Percentiles rank a stretch among this genome's conserved stretches.
Evolutionary conservation across 2,329 filamentous ascomycete genomes (phyloP).

Genomic region (Ascosphaera apis): DNA sequence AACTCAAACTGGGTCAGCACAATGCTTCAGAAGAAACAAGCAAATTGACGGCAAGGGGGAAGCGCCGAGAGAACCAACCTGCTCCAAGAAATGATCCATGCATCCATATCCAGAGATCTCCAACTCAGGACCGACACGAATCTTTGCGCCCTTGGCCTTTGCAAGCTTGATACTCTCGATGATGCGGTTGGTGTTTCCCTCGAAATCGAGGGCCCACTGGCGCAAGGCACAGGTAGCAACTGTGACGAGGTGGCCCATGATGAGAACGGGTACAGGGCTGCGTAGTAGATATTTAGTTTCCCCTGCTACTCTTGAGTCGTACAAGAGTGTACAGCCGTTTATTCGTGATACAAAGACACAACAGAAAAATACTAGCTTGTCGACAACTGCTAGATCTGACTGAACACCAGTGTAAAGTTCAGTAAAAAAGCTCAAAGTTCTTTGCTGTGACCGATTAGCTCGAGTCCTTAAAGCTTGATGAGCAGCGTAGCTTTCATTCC

Average conservation of each 20-base stretch:
- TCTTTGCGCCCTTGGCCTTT: slow-evolving; percentile 30
- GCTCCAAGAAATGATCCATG: slow-evolving; percentile 39
- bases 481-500: no score
- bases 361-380: slow-evolving; percentile 43
- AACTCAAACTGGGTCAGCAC: no score
- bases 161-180: slow-evolving; percentile 35
- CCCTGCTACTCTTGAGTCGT: neutral
- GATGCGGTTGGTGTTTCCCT: slow-evolving; percentile 39
- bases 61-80: no score
- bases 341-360: slow-evolving; percentile 7
- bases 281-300: no score
- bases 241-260: slow-evolving; percentile 2
- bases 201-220: slow-evolving; percentile 29
- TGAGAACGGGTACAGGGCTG: slow-evolving; percentile 1
- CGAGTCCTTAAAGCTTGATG: no score
- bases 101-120: slow-evolving; percentile 31
- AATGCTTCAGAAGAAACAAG: no score
- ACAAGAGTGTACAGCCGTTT: slow-evolving; percentile 6
- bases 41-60: no score
- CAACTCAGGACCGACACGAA: slow-evolving; percentile 31
- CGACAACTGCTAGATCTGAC: slow-evolving; percentile 83
- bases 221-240: slow-evolving; percentile 5
- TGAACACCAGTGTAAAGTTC: no score
- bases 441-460: no score
- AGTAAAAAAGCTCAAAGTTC: no score